These are phyloP conservation scores for Erythrophleum fordii DNA, from an alignment of 306 rosid species.

Conservation along the genomic window DNA sequence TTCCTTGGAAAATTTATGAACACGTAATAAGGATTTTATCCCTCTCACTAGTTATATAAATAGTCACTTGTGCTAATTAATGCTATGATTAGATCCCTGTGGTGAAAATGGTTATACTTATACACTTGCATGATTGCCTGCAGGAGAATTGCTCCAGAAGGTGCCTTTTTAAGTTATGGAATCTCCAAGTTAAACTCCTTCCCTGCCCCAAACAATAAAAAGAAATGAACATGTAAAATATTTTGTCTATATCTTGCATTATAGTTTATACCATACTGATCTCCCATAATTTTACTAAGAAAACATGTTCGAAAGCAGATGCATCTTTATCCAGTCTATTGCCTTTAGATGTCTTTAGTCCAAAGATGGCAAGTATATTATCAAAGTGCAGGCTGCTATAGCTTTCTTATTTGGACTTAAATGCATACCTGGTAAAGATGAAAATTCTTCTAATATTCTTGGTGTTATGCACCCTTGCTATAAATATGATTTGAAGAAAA, in stretches of 20 bases:
- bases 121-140: conserved; percentile 38
- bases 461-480: conserved; percentile 14
- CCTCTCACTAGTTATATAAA: conserved; percentile 8
- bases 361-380: conserved; percentile 8
- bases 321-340: conserved; percentile 19
- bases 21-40: conserved; percentile 6
- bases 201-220: conserved; percentile 31
- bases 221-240: conserved; percentile 39
- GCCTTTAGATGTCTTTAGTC: conserved; percentile 18
- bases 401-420: conserved; percentile 11
- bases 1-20: conserved; percentile 31
- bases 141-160: conserved; percentile 49
- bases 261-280: conserved; percentile 17
- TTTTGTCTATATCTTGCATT: conserved; percentile 32
- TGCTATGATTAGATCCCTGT: conserved; percentile 28
- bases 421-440: neutral
- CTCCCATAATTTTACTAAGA: conserved; percentile 24
- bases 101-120: conserved; percentile 34
- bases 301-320: conserved; percentile 15
- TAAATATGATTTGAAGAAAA: neutral
- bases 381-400: neutral
- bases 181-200: conserved; percentile 45
- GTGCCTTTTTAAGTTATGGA: conserved; percentile 47
- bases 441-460: neutral
- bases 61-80: conserved; percentile 21